phyloP scores from a whole-genome alignment of 2,329 filamentous ascomycete genomes.

The Phoma herbarum region DNA sequence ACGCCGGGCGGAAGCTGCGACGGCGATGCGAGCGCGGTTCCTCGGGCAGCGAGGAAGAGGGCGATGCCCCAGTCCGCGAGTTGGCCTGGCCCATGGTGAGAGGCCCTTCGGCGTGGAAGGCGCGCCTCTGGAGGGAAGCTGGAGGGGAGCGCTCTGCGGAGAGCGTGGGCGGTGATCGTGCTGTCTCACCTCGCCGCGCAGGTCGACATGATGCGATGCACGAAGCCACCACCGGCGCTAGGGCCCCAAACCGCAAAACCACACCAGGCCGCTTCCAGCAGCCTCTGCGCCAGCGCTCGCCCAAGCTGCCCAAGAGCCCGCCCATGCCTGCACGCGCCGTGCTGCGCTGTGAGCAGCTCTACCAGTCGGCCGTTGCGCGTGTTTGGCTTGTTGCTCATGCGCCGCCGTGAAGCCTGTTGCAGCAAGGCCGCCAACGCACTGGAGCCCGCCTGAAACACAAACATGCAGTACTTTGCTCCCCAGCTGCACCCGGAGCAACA shows the following conservation, averaged over 20 bases:
- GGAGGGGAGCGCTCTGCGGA: neutral
- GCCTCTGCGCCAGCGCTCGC: conserved; percentile 1
- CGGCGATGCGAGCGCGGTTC: conserved; percentile 31
- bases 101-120: conserved; percentile 39
- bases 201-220: conserved; percentile 11
- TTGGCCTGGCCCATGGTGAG: conserved; percentile 51
- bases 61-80: conserved; percentile 33
- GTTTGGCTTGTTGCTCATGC: conserved; percentile 9
- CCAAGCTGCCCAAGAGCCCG: neutral
- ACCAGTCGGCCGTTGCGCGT: conserved; percentile 5
- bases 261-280: neutral
- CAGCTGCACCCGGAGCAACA: conserved; percentile 41
- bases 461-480: conserved; percentile 48
- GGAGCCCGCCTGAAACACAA: conserved; percentile 10
- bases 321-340: neutral
- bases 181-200: conserved; percentile 13
- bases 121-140: conserved; percentile 22
- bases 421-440: neutral
- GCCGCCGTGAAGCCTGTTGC: conserved; percentile 8
- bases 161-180: conserved; percentile 14
- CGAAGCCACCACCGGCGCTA: conserved; percentile 17
- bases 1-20: conserved; percentile 42
- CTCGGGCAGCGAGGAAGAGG: conserved; percentile 4
- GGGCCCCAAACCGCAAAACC: conserved; percentile 1
- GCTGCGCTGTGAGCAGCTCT: neutral